Percentiles rank a stretch among this genome's conserved stretches.
Conservation (phyloP, 2,329 filamentous ascomycete species). For the Grosmannia penicillata region DNA sequence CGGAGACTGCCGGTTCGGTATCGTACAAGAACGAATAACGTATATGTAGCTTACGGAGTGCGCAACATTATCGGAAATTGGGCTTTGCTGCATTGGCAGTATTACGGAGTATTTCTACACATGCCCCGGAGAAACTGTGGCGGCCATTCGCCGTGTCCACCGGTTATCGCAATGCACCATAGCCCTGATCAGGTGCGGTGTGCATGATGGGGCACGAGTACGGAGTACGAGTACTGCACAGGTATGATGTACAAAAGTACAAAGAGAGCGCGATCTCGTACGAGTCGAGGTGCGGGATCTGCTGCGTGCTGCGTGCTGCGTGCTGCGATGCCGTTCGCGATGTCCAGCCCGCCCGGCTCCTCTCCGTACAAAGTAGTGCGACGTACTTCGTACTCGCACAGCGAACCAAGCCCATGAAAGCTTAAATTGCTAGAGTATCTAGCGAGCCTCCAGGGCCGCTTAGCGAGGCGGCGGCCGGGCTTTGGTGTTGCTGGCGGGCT, state of each 20-base stretch:
- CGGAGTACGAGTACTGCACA: too few species aligned
- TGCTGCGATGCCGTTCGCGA: too few species aligned
- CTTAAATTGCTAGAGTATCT: slow-evolving; percentile 3
- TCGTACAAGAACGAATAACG: background rate
- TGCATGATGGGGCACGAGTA: too few species aligned
- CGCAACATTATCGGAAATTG: too few species aligned
- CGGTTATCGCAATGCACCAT: too few species aligned
- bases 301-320: background rate
- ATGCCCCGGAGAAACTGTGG: slow-evolving; percentile 1
- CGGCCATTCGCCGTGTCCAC: too few species aligned
- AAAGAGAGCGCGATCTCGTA: background rate
- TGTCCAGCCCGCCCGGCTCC: too few species aligned
- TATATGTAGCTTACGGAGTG: too few species aligned
- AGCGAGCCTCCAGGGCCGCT: background rate
- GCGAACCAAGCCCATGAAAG: slow-evolving; percentile 1
- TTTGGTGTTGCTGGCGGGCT: slow-evolving; percentile 3
- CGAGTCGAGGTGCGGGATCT: too few species aligned
- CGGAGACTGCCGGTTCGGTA: background rate
- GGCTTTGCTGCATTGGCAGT: too few species aligned
- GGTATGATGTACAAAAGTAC: background rate
- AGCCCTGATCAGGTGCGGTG: too few species aligned
- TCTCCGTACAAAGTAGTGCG: too few species aligned
- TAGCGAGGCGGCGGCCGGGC: background rate
- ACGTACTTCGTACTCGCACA: background rate
- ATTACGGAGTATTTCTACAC: slow-evolving; percentile 1